These are phyloP conservation scores for Globisporangium nodosum DNA, from an alignment of 352 stramenopile species.

Conservation along the genomic window DNA sequence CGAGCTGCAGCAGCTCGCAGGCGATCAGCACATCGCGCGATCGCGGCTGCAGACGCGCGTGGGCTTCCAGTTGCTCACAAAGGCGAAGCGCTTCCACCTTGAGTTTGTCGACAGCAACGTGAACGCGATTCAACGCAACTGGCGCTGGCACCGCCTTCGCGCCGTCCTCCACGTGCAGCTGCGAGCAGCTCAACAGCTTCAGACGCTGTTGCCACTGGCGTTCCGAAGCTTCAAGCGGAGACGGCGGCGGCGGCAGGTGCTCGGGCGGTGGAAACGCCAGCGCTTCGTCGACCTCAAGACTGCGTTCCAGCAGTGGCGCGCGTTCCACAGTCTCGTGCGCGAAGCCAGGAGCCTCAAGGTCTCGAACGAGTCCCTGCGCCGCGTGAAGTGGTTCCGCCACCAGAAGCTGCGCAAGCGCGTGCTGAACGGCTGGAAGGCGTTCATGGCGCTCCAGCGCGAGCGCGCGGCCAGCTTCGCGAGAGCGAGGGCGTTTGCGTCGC, in stretches of 20 bases:
- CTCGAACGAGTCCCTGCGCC: conserved; percentile 6
- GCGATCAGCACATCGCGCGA: not conserved
- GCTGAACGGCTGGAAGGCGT: conserved; percentile 12
- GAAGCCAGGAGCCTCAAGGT: conserved; percentile 2
- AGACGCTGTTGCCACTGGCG: not conserved
- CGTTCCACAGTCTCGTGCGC: not conserved
- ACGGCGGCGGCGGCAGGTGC: not conserved
- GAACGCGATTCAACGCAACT: not conserved
- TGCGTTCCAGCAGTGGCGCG: not conserved
- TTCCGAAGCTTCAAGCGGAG: not conserved
- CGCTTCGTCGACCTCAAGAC: not conserved
- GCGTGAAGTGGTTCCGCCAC: conserved; percentile 19
- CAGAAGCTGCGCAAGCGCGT: conserved; percentile 20
- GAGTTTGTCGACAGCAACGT: not conserved
- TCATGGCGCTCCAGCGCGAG: conserved; percentile 1
- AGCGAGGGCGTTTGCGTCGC: not conserved
- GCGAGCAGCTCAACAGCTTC: not conserved
- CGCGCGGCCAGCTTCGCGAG: not conserved
- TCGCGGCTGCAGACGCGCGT: not conserved
- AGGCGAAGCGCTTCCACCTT: not conserved
- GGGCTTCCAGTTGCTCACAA: not conserved
- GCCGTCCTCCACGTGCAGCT: not conserved
- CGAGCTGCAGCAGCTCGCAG: not conserved
- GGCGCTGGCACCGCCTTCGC: not conserved
- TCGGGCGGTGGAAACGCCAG: not conserved